Base-by-base conservation (phyloP, 768 basidiomycete genomes). In the Dictyophora rubrovolvata region DNA sequence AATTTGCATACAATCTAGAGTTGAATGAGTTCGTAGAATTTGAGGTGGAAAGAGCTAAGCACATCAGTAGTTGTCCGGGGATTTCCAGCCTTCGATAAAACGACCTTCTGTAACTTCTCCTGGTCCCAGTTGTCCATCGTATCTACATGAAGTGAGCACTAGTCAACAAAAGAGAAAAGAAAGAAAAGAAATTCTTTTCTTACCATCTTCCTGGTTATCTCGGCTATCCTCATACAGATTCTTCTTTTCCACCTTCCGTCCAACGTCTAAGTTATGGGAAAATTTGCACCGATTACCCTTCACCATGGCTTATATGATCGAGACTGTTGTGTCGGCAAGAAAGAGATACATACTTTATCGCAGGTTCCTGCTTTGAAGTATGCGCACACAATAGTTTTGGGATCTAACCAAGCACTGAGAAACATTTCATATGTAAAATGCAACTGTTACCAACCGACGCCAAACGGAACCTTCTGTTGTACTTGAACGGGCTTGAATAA, bases 111-210 rank as follows among this genome's bases (percentile, higher is more conserved):
- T 59, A 99, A 75, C 73, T 97, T 97, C 67, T 86, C 93, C 61
- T 98, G 89, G 72, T 96, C 93, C 96, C 96, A 99, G 62, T 76
- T 84, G 65, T 96, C 93, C 96, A 98, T 98, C 11, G 92, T 93
- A 73, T 98, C 94, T 93, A 63, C 47, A 36, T 49, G 16, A 47
- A 42, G 33, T 48, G 17, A 12, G 35, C 50, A 23, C 53, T 23
- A 48, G 62, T 21, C 63, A 46, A 28, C 36, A 50, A 16, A 46
- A 59, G 33, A 6, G 21, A 61, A 1, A 12, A 35, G 1, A 36
- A 28, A 36, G 9, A 33, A 28, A 7, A 10, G 34, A 28, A 36
- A 73, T 81, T 23, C n/a, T 11, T 23, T 6, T n/a, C 1, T 33
- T 62, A 89, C 91, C 90, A 54, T 74, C 70, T 65, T 79, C 67